A percentile compares a stretch with the other conserved stretches of the same genome.
phyloP scores from a whole-genome alignment of 73 alveolate genomes.

The Uronychia setigera region DNA sequence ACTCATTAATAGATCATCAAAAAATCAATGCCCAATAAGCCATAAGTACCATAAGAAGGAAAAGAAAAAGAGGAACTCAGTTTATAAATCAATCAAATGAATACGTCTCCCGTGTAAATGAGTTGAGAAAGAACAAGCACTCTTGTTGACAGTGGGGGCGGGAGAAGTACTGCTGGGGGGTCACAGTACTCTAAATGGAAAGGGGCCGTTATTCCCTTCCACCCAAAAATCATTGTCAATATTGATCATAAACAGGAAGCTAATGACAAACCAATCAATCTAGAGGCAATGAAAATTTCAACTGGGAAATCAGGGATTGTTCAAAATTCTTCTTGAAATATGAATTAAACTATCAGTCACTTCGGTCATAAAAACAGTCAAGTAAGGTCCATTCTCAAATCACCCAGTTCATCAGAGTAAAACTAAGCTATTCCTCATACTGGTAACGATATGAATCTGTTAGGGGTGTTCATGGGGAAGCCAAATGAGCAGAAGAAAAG shows the following conservation, averaged over 20 bases:
- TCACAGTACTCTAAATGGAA: no score
- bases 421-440: background rate
- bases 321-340: no score
- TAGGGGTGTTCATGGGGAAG: background rate
- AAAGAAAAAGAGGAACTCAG: background rate
- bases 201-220: background rate
- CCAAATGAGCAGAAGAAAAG: background rate
- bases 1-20: background rate
- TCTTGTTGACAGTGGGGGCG: background rate
- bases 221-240: background rate
- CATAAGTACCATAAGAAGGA: background rate
- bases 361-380: background rate
- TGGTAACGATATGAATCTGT: background rate
- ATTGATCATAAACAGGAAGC: background rate
- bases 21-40: background rate
- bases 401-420: background rate
- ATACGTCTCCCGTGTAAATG: background rate
- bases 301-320: background rate
- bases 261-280: background rate
- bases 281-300: background rate
- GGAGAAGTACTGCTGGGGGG: background rate
- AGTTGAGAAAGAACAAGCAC: background rate
- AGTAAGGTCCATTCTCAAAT: background rate
- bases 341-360: no score
- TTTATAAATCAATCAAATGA: background rate